Base-by-base conservation (phyloP, 2,329 filamentous ascomycete genomes). In the Aspergillus neoniger region DNA sequence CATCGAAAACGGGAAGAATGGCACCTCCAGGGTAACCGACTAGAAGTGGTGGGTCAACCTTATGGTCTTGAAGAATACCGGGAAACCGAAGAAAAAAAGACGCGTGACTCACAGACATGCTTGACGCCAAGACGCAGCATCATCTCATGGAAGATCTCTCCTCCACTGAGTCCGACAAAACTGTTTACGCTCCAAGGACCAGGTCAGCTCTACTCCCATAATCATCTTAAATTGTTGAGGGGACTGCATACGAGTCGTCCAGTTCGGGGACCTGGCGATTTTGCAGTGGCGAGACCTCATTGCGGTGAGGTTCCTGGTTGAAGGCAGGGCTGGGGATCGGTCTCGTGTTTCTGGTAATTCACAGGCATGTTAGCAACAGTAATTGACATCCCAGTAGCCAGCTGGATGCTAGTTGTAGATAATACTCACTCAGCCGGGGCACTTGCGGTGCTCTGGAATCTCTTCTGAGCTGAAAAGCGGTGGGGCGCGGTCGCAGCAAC, bases 71-170 rank as follows among this genome's bases (percentile, higher is more conserved):
- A 43, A 23, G 17, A 2, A 36, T 28, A 38, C 7, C 17, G 23
- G 19, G 21, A 47, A 55, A 32, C 30, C 36, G 39, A 48, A 38
- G 43, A 17, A 32, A 21, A 43, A 39, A 47, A 56, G 39, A 12
- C 32, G 50, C 57, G 59, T 69, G 64, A 88, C 91, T 74, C 84
- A 96, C 92, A 98, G 73, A 98, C 86, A 77, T 97, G 92, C 82
- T 97, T 95, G 59, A 99, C 94, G 69, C 84, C 86, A 70, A 94
- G 91, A 73, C 94, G 86, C 63, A 96, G 84, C 93, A 99, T 97
- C 94, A 98, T 98, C 81, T 98, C 94, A 78, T 98, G 93, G 79
- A 98, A 96, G 70, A 98, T 97, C 79, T 97, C 89, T 74, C 95
- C 95, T 74, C 95, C 94, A 53, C 88, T 96, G 84, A 93, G 94